phyloP scores from a whole-genome alignment of 2,329 filamentous ascomycete genomes.

The Fusarium sp. region DNA sequence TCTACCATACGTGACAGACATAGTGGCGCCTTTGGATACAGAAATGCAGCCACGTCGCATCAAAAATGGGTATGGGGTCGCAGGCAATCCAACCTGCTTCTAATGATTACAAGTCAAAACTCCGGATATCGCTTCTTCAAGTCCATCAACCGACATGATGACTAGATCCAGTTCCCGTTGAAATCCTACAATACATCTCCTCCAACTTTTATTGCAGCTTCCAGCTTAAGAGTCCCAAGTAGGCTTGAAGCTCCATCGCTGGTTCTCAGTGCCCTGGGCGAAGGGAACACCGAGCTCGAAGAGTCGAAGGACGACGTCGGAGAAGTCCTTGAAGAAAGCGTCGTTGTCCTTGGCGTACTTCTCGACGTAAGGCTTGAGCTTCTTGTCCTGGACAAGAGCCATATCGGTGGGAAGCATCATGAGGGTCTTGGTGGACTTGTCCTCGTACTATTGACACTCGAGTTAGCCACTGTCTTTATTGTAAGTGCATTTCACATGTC shows the following conservation, averaged over 20 bases:
- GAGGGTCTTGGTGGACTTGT: constrained; percentile 86
- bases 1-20: constrained; percentile 15
- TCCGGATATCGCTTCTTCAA: constrained; percentile 48
- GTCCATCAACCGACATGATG: constrained; percentile 34
- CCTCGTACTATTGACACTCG: constrained; percentile 75
- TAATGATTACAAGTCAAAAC: constrained; percentile 48
- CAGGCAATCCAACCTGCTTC: constrained; percentile 28
- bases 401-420: constrained; percentile 99
- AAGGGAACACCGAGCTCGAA: constrained; percentile 98
- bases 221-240: constrained; percentile 54
- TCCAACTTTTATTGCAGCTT: not conserved
- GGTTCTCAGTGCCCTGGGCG: constrained; percentile 71
- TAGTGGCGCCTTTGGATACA: constrained; percentile 4
- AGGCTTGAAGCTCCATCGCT: constrained; percentile 76
- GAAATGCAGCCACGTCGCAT: constrained; percentile 7
- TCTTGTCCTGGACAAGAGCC: constrained; percentile 89
- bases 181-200: constrained; percentile 31
- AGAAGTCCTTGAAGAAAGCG: constrained; percentile 94
- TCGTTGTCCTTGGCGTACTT: constrained; percentile 94
- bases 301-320: constrained; percentile 82
- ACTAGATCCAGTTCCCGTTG: constrained; percentile 35
- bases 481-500: no score
- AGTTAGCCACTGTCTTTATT: constrained; percentile 21
- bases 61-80: constrained; percentile 21
- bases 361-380: constrained; percentile 84